phyloP scores from a whole-genome alignment of 257 asterid genomes.

The Solanum corneliomulleri region DNA sequence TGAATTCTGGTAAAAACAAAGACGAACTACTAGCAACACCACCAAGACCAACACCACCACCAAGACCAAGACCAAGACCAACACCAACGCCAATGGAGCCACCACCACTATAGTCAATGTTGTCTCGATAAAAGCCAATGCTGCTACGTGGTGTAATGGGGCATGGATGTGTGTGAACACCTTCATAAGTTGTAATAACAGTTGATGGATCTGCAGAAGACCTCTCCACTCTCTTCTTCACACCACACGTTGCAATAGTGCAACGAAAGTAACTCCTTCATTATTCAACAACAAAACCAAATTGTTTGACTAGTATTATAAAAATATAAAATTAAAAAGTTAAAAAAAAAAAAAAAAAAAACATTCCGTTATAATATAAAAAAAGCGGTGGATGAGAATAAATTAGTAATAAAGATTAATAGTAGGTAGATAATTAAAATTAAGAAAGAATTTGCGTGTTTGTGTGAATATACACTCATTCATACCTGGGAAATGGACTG shows the following conservation, averaged over 20 bases:
- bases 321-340: background rate
- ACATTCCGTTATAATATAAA: background rate
- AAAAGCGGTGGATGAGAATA: background rate
- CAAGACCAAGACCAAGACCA: background rate
- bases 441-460: background rate
- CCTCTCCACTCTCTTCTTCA: constrained; percentile 87
- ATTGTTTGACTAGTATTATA: background rate
- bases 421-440: background rate
- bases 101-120: constrained; percentile 11
- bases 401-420: background rate
- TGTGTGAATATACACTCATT: background rate
- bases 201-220: constrained; percentile 61
- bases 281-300: background rate
- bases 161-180: constrained; percentile 64
- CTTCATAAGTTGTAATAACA: constrained; percentile 89
- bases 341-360: background rate
- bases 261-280: constrained; percentile 92
- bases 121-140: constrained; percentile 33
- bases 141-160: constrained; percentile 42
- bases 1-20: constrained; percentile 2
- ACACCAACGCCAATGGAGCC: background rate
- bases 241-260: constrained; percentile 77
- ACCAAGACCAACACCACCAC: constrained; percentile 1
- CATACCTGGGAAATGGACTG: constrained; percentile 84
- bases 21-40: constrained; percentile 1